Base-by-base conservation (phyloP, 2,329 filamentous ascomycete genomes). In the Aspergillus uvarum region DNA sequence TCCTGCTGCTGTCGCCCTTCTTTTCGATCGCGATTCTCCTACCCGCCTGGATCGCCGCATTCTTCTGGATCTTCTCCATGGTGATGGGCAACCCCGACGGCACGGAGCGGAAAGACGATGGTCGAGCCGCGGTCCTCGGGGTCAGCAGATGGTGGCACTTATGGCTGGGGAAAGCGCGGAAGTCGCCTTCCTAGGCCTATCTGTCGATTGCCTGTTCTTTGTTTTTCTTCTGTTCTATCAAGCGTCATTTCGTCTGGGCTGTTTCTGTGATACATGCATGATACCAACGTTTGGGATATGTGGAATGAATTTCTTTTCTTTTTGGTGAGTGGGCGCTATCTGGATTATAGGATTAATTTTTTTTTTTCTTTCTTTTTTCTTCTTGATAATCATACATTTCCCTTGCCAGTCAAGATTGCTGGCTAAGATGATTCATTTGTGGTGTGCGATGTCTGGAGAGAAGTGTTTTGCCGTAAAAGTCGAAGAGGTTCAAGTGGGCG, bases 71-170 rank as follows among this genome's bases (percentile, higher is more conserved):
- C 54, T 86, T 85, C 67, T 80, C 83, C 24, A 81, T 81, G 67
- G 83, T 87, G 11, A 75, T 88, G 52, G 86, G 86, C 4, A 86
- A 88, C 71, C 86, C 86, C 31, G 84, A 85, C 57, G 83, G 83
- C 47, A 82, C 81, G 31, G 83, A 85, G 66, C 81, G 82, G 26
- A 81, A 82, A 63, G 86, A 88, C 62, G 86, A 88, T 64, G 86
- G 86, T 12, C 78, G 81, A 56, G 83, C 84, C 22, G 83, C 84
- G 12, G 85, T 87, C 4, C 73, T 88, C 2, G 81, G 80, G 3
- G 80, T 88, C 32, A 75, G 84, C 59, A 78, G 79, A 51, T 87
- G 83, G 80, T 88, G 86, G 86, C 84, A 86, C 67, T 76, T 76
- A 51, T 87, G 83, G 82, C 74, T 88, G 29, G 63, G 65, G 42